Base-by-base conservation (phyloP, 371 early-diverging fungal genomes). In the Rhizopus stolonifer region DNA sequence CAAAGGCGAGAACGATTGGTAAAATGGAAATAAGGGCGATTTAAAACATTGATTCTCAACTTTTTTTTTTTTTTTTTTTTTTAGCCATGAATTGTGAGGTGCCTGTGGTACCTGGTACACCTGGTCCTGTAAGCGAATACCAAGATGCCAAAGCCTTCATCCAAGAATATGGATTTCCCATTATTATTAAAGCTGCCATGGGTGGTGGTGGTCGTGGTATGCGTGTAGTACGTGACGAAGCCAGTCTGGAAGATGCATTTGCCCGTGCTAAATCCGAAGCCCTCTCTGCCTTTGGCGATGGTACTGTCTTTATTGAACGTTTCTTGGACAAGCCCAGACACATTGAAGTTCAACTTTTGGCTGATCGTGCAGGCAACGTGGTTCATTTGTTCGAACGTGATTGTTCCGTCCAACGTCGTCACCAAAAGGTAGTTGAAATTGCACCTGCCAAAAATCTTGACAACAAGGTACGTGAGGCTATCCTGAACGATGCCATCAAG, bases 121-220 rank as follows among this genome's bases (percentile, higher is more conserved):
- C 91, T 46, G 96, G 95, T 7, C 91, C 96, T 15, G 83, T 95
- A 32, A 71, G 74, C 31, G 78, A 80, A 8, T 64, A 77, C 39
- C 65, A 45, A 0, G 88, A 95, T 14, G 91, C 87, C 4, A 69
- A 79, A 43, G 74, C 69, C 0, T 95, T 96, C 60, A 87, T 90
- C 60, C 61, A 77, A 50, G 79, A 87, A 61, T 70, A 94, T 64
- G 94, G 95, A 0, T 89, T 91, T 70, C 98, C 98, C 0, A 82
- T 98, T 54, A 96, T 99, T 52, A 90, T 98, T 76, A 99, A 99
- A 74, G 94, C 95, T 4, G 92, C 95, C 14, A 91, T 92, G 87
- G 95, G 95, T 34, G 95, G 97, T 49, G 99, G 99, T 65, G 99
- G 99, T 31, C 91, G 96, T 67, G 99, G 98, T 56, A 95, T 98